phyloP scores from a whole-genome alignment of 768 basidiomycete species.

The Termitomyces sp. region DNA sequence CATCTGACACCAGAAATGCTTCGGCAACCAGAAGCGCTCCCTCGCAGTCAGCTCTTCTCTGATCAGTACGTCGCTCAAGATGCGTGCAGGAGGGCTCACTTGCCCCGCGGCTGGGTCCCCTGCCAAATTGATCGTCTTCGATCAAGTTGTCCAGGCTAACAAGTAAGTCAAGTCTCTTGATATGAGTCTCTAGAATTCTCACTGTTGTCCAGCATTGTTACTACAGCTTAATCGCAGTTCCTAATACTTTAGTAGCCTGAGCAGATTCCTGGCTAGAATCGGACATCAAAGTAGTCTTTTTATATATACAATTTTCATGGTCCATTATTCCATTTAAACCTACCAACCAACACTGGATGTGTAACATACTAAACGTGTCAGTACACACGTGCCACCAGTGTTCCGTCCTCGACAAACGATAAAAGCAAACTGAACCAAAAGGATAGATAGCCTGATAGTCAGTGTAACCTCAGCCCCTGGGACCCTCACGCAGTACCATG shows the following conservation, averaged over 20 bases:
- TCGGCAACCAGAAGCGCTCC: slow-evolving; percentile 14
- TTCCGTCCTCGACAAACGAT: not conserved
- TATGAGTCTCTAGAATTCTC: not conserved
- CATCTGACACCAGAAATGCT: slow-evolving; percentile 15
- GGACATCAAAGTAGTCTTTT: not conserved
- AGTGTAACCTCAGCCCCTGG: not conserved
- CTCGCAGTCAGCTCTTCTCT: slow-evolving; percentile 2
- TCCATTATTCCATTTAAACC: too few species aligned
- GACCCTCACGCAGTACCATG: slow-evolving; percentile 44
- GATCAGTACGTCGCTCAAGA: not conserved
- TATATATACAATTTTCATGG: too few species aligned
- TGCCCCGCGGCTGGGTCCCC: slow-evolving; percentile 2
- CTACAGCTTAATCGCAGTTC: not conserved
- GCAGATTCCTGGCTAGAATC: not conserved
- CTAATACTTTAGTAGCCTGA: not conserved
- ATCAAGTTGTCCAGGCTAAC: slow-evolving; percentile 10
- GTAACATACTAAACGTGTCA: not conserved
- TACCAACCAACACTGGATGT: not conserved
- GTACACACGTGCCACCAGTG: not conserved
- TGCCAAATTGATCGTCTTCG: not conserved
- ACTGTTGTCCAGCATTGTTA: not conserved
- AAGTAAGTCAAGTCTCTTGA: slow-evolving; percentile 3
- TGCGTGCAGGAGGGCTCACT: slow-evolving; percentile 6
- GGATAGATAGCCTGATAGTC: not conserved
- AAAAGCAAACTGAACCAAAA: not conserved